Evolutionary conservation across 2,329 filamentous ascomycete genomes (phyloP).

Genomic region (Botrytis tulipae): DNA sequence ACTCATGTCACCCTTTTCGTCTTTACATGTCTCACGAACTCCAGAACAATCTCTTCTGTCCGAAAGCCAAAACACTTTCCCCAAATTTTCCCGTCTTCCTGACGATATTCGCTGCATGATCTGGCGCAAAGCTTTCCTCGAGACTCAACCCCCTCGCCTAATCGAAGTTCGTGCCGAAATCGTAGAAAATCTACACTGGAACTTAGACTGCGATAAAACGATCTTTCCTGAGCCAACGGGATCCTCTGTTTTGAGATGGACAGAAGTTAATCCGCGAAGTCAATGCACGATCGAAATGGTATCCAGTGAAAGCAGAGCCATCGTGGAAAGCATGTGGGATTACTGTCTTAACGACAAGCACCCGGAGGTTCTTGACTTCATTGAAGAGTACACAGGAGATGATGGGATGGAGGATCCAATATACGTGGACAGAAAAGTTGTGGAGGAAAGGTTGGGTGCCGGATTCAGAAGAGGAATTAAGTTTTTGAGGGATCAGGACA

Average conservation of each 20-base stretch:
- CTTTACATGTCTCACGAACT: not conserved
- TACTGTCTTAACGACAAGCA: conserved; percentile 8
- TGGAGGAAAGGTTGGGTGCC: not conserved
- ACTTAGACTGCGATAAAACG: conserved; percentile 5
- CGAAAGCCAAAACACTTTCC: not conserved
- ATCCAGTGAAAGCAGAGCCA: not conserved
- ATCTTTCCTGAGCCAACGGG: conserved; percentile 14
- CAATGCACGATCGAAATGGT: not conserved
- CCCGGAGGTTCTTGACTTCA: not conserved
- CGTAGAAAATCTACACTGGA: not conserved
- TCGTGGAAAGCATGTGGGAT: not conserved
- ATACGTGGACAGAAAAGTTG: not conserved
- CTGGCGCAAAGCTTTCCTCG: conserved; percentile 12
- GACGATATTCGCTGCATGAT: not conserved
- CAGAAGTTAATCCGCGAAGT: not conserved
- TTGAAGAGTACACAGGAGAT: not conserved
- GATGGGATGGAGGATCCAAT: not conserved
- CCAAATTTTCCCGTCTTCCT: not conserved
- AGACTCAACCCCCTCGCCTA: conserved; percentile 7
- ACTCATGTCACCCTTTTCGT: not conserved
- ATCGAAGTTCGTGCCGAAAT: conserved; percentile 11
- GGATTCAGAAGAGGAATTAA: not conserved
- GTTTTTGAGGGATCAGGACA: conserved; percentile 9
- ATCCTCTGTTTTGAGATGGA: conserved; percentile 6
- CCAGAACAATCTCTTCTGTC: not conserved